Evolutionary conservation across 192 early-diverging fungal genomes (phyloP).

Genomic region (Coemansia sp.): DNA sequence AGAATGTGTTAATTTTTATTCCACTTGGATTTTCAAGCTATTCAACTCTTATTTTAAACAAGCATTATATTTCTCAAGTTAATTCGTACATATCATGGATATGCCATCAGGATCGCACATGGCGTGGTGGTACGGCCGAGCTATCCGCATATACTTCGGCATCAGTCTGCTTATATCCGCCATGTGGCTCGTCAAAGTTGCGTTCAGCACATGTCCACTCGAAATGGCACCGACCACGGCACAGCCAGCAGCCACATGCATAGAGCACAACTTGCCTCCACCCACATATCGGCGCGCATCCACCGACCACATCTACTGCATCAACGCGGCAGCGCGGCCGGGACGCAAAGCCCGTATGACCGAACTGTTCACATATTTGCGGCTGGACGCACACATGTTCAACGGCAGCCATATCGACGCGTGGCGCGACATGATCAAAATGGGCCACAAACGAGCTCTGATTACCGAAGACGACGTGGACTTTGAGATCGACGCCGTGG

Average conservation of each 20-base stretch:
- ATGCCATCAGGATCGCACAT: constrained; percentile 15
- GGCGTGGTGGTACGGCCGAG: constrained; percentile 52
- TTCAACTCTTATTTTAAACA: too few species aligned
- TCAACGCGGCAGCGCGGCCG: constrained; percentile 19
- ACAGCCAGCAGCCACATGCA: background rate
- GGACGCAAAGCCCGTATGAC: constrained; percentile 41
- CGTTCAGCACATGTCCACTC: constrained; percentile 7
- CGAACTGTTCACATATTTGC: constrained; percentile 37
- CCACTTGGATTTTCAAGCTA: too few species aligned
- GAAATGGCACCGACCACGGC: background rate
- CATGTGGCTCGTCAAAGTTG: constrained; percentile 28
- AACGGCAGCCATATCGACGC: constrained; percentile 29
- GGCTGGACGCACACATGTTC: constrained; percentile 31
- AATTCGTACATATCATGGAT: background rate
- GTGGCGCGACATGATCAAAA: constrained; percentile 50
- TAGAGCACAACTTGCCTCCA: background rate
- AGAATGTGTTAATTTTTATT: too few species aligned
- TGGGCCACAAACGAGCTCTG: constrained; percentile 30
- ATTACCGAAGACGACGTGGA: constrained; percentile 55
- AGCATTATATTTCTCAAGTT: too few species aligned
- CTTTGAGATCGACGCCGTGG: constrained; percentile 38
- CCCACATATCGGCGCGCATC: constrained; percentile 22
- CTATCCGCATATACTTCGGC: constrained; percentile 42
- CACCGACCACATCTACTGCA: constrained; percentile 50
- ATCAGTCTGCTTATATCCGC: constrained; percentile 34